Conservation (phyloP, 331 rosid genomes). For the Rosa hybrid region DNA sequence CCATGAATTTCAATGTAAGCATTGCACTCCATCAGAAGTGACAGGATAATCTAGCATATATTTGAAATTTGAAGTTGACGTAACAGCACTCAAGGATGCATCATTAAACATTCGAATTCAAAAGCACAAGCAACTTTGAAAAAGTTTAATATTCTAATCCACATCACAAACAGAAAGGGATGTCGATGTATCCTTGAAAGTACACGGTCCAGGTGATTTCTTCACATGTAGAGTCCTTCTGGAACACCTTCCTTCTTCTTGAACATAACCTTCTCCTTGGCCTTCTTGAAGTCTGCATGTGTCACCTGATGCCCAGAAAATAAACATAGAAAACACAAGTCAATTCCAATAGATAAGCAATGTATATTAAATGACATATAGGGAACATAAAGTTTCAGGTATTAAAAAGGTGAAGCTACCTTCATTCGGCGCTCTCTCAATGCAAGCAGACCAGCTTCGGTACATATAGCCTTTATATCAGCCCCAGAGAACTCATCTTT, state of each 20-base stretch:
- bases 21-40: not conserved
- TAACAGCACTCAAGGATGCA: not conserved
- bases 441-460: slow-evolving; percentile 98
- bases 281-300: slow-evolving; percentile 88
- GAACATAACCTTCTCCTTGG: slow-evolving; percentile 97
- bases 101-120: not conserved
- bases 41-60: not conserved
- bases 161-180: not conserved
- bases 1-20: not conserved
- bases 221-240: slow-evolving; percentile 94
- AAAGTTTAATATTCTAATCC: slow-evolving; percentile 1
- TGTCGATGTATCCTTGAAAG: not conserved
- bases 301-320: slow-evolving; percentile 65
- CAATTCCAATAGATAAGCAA: not conserved
- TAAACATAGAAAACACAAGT: not conserved
- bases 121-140: slow-evolving; percentile 9
- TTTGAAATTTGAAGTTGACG: not conserved
- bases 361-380: not conserved
- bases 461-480: slow-evolving; percentile 97
- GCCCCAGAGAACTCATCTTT: slow-evolving; percentile 99
- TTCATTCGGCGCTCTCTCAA: slow-evolving; percentile 97
- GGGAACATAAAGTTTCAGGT: not conserved
- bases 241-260: slow-evolving; percentile 99
- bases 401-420: slow-evolving; percentile 36
- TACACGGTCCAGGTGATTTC: slow-evolving; percentile 2